phyloP scores from a whole-genome alignment of 164 flowering plant genomes.

The Tinospora cordifolia region DNA sequence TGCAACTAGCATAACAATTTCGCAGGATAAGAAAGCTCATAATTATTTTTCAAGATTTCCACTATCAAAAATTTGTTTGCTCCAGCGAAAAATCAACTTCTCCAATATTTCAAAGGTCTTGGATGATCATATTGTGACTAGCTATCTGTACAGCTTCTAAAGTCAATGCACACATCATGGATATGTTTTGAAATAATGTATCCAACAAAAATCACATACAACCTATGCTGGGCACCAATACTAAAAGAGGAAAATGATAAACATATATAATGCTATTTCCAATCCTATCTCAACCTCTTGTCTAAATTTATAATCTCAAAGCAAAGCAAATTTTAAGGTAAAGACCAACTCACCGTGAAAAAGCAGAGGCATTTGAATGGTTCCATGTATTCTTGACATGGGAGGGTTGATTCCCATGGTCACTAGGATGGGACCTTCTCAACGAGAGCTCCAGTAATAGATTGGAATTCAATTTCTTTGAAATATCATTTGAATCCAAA shows the following conservation, averaged over 20 bases:
- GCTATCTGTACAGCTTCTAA: not conserved
- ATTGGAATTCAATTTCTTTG: conserved; percentile 26
- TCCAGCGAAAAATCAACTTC: no score
- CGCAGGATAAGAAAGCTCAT: no score
- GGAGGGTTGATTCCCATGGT: conserved; percentile 25
- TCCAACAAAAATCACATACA: not conserved
- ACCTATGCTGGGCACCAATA: not conserved
- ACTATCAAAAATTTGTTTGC: no score
- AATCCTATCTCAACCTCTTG: not conserved
- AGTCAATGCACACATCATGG: not conserved
- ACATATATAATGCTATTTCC: no score
- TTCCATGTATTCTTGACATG: conserved; percentile 42
- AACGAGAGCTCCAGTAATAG: conserved; percentile 64
- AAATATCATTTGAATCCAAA: conserved; percentile 20
- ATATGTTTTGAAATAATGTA: not conserved
- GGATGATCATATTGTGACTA: not conserved
- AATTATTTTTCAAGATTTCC: no score
- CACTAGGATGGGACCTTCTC: conserved; percentile 40
- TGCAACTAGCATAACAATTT: no score
- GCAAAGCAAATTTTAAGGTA: not conserved
- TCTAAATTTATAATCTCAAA: not conserved
- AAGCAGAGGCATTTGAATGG: conserved; percentile 78
- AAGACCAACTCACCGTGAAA: conserved; percentile 33
- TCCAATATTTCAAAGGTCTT: not conserved
- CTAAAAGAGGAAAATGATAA: not conserved